These are phyloP conservation scores for Solanum hybrid DNA, from an alignment of 305 asterid genomes.

Conservation along the genomic window DNA sequence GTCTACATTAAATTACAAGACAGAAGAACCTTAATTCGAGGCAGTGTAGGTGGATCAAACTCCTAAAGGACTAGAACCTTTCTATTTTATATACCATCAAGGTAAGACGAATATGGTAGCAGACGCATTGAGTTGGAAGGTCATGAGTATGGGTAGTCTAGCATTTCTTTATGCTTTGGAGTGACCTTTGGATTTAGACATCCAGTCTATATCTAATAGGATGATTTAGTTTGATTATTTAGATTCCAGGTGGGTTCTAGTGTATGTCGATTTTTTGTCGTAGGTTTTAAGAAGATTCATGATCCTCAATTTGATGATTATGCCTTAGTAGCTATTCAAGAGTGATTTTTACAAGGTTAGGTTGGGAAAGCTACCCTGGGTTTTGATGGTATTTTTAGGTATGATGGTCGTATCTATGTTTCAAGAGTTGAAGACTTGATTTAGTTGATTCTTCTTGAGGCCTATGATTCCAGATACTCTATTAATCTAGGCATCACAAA, in stretches of 20 bases:
- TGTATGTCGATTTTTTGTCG: too few relatives aligned
- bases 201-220: background rate
- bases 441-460: background rate
- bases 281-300: too few relatives aligned
- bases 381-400: background rate
- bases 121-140: background rate
- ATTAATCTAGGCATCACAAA: background rate
- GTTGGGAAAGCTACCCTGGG: background rate
- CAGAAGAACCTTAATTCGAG: background rate
- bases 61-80: background rate
- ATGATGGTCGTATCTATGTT: background rate
- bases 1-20: too few relatives aligned
- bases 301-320: background rate
- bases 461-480: background rate
- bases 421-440: background rate
- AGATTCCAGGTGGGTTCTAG: background rate
- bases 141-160: too few relatives aligned
- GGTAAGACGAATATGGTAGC: background rate
- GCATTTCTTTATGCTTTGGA: background rate
- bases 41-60: background rate
- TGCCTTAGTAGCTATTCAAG: background rate
- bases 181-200: background rate
- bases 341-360: background rate
- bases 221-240: background rate
- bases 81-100: too few relatives aligned